Evolutionary conservation across 2,329 filamentous ascomycete genomes (phyloP), one percentile per base, ranked within the genome.

Genomic region (Sporothrix variecibatus): DNA sequence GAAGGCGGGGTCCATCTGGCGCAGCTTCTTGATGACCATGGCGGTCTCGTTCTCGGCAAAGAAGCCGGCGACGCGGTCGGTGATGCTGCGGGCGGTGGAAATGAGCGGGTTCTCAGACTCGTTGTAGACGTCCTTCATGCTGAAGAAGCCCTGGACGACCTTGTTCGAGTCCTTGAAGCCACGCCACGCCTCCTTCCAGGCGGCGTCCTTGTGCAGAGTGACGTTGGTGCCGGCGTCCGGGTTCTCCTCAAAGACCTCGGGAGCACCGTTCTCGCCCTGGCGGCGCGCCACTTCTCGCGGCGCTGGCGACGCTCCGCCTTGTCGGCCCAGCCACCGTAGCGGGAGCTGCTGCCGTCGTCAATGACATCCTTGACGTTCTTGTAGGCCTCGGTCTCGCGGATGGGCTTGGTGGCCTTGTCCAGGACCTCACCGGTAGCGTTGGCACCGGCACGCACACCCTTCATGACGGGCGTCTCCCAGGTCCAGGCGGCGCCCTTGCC

Each of bases 31-130:
- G 85, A 98, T 97, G 49, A 99, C 96, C 88, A 92, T 92, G 40
- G 96, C 96, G 0, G 94, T 98, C 85, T 99, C 96, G 82, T 98
- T 99, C 83, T 99, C 96, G 76, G 96, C 96, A 78, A 99, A 99
- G 85, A 98, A 99, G 38, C 96, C 94, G 65, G 93, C 94, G 53
- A 99, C 91, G 74, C 93, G 90, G 82, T 99, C 96, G 43, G 95
- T 95, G 78, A 99, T 97, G 82, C 94, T 94, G 81, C 96, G 92
- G 1, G 95, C 96, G 0, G 95, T 98, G 65, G 91, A 93, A 77
- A 99, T 94, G 60, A 99, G 87, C 7, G 96, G 95, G 82, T 99
- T 99, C 81, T 99, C 96, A 12, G 96, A 98, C 84, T 99, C 96
- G 78, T 97, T 92, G 85, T 98, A 98, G 73, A 91, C 91, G 73